phyloP scores from a whole-genome alignment of 495 filamentous ascomycete species.

The Hypoxylon fuscum region DNA sequence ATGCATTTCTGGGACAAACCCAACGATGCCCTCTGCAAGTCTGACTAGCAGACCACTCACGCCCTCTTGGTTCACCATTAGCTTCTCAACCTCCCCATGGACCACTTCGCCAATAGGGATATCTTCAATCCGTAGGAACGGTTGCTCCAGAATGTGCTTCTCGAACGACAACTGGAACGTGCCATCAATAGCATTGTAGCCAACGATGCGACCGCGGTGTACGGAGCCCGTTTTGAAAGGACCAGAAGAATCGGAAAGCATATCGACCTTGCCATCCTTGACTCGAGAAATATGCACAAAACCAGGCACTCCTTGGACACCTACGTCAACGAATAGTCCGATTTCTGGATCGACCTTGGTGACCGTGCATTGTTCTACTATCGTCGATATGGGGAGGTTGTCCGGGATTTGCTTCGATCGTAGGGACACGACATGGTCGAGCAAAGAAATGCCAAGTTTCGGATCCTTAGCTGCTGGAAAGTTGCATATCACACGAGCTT shows the following conservation, averaged over 20 bases:
- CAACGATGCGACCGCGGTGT: constrained; percentile 83
- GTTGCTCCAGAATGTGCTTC: constrained; percentile 80
- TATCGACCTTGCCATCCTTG: constrained; percentile 85
- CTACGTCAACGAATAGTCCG: constrained; percentile 84
- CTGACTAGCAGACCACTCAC: constrained; percentile 82
- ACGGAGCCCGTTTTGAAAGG: constrained; percentile 77
- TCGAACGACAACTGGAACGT: constrained; percentile 87
- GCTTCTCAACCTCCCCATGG: constrained; percentile 83
- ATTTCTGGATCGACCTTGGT: constrained; percentile 76
- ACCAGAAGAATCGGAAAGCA: constrained; percentile 75
- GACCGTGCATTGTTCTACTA: constrained; percentile 78
- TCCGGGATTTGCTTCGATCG: constrained; percentile 59
- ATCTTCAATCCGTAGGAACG: constrained; percentile 90
- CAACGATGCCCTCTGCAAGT: constrained; percentile 84
- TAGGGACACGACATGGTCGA: constrained; percentile 82
- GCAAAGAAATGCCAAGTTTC: constrained; percentile 85
- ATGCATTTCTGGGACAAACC: constrained; percentile 86
- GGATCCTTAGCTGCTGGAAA: constrained; percentile 79
- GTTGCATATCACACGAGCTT: constrained; percentile 84
- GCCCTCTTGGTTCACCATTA: constrained; percentile 76
- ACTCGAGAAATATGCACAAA: constrained; percentile 95
- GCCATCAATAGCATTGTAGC: constrained; percentile 87
- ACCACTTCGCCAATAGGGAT: constrained; percentile 82
- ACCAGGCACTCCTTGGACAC: constrained; percentile 74
- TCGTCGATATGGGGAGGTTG: constrained; percentile 74